Percentiles rank a stretch among this genome's conserved stretches.
These are phyloP conservation scores for Phellopilus nigrolimitatus DNA, from an alignment of 1,284 basidiomycete species.

Conservation along the genomic window DNA sequence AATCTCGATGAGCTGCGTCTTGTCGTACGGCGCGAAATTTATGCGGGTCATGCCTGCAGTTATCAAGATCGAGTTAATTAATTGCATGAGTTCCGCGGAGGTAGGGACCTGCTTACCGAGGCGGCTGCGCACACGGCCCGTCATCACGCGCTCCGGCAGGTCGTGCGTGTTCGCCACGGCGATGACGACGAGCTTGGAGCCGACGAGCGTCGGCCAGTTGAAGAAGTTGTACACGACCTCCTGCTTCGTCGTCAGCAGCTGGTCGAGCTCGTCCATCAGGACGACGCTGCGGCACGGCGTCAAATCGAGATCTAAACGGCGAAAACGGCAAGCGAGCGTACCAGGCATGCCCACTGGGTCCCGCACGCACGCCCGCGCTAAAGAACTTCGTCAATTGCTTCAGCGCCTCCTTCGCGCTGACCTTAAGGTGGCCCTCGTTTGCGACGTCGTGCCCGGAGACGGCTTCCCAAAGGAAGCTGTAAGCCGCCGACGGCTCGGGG, in stretches of 20 bases:
- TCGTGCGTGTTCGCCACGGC: slow-evolving; percentile 99
- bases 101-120: slow-evolving; percentile 66
- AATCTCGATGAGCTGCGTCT: slow-evolving; percentile 79
- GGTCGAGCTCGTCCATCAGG: slow-evolving; percentile 97
- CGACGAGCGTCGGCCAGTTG: slow-evolving; percentile 93
- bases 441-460: slow-evolving; percentile 70
- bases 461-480: slow-evolving; percentile 85
- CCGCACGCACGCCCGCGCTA: slow-evolving; percentile 44
- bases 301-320: neutral
- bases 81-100: neutral
- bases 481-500: slow-evolving; percentile 84
- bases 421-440: slow-evolving; percentile 56
- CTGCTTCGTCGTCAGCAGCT: slow-evolving; percentile 92
- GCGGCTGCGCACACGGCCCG: slow-evolving; percentile 87
- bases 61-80: neutral
- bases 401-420: slow-evolving; percentile 68
- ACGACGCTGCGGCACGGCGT: slow-evolving; percentile 64
- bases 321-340: slow-evolving; percentile 26
- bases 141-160: slow-evolving; percentile 90
- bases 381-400: slow-evolving; percentile 65
- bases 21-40: slow-evolving; percentile 91
- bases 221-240: slow-evolving; percentile 99
- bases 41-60: slow-evolving; percentile 86
- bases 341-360: slow-evolving; percentile 72
- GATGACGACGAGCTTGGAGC: slow-evolving; percentile 87